Base-by-base conservation (phyloP, 768 basidiomycete genomes). In the Tephrocybe sp. region DNA sequence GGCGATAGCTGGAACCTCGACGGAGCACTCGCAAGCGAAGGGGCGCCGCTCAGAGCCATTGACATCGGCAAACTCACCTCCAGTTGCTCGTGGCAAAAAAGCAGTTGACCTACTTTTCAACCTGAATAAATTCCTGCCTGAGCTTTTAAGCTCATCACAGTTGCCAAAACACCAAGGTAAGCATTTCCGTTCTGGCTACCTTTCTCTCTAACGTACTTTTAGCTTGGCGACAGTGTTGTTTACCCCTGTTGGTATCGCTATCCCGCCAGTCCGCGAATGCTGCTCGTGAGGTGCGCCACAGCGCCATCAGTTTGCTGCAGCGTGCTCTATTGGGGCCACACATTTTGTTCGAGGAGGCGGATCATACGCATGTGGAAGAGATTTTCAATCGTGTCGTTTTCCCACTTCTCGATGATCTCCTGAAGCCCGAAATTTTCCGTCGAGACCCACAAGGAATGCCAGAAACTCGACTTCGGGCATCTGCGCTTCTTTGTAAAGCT, bases 301-400 rank as follows among this genome's bases (percentile, higher is more conserved):
- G 70, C 43, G 85, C 94, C 8, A 84, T 95, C 51, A 75, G 78
- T 33, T 84, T 90, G 60, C 76, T 97, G 6, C 93, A 97, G 60
- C 86, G 95, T 9, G 78, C 91, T 41, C 73, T 98, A 21, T 78
- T 96, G 24, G 88, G 91, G 2, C 86, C 88, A 9, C 82, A 89
- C 45, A 68, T 92, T 44, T 64, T 79, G 8, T 73, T 85, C 20
- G 79, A 83, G 50, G 77, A 80, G 25, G 72, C 78, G 21, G 79
- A 85, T 50, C 78, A 82, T 21, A 65, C 55, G 1, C 81, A 90
- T 61, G 80, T 93, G 28, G 84, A 88, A 54, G 86, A 92, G 53
- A 79, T 95, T 18, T 97, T 98, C 74, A 89, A 92, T 65, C 79
- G 83, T 30, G 86, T 96, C 49, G 71, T 98, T 33, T 97, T 97